A percentile compares a stretch with the other conserved stretches of the same genome.
Evolutionary conservation across 495 filamentous ascomycete species (phyloP).

Genomic region (Xylaria scruposa): DNA sequence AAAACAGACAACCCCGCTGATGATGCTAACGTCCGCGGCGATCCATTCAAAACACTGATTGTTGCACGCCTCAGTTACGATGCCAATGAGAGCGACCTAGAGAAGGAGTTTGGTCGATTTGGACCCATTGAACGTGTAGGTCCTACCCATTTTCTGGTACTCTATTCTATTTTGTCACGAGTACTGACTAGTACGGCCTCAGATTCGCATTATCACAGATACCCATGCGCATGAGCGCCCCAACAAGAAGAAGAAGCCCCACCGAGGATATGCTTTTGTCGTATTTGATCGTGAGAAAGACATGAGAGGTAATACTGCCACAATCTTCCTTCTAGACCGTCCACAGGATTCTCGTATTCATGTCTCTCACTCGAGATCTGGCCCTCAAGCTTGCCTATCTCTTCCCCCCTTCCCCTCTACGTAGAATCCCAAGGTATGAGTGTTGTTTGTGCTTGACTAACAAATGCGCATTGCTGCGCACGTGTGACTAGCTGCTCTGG

Average conservation of each 20-base stretch:
- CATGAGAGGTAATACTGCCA: slow-evolving; percentile 89
- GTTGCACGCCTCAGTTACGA: slow-evolving; percentile 89
- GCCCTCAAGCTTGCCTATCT: slow-evolving; percentile 66
- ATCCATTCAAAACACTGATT: slow-evolving; percentile 94
- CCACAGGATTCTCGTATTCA: slow-evolving; percentile 46
- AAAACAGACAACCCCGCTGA: slow-evolving; percentile 69
- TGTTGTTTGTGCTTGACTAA: slow-evolving; percentile 62
- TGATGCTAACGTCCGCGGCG: slow-evolving; percentile 85
- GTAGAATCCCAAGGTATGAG: slow-evolving; percentile 45
- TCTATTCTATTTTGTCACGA: not conserved
- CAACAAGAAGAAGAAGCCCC: slow-evolving; percentile 81
- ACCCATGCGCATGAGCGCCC: slow-evolving; percentile 69
- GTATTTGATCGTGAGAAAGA: slow-evolving; percentile 97
- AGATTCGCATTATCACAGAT: slow-evolving; percentile 88
- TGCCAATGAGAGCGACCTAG: slow-evolving; percentile 85
- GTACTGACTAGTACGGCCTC: slow-evolving; percentile 30
- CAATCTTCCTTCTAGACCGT: slow-evolving; percentile 47
- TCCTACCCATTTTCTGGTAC: not conserved
- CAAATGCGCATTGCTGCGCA: slow-evolving; percentile 61
- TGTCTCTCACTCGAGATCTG: slow-evolving; percentile 48
- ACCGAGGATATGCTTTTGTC: slow-evolving; percentile 94
- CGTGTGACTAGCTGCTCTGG: slow-evolving; percentile 62
- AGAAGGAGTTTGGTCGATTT: slow-evolving; percentile 92
- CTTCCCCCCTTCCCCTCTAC: slow-evolving; percentile 28
- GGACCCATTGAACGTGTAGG: slow-evolving; percentile 92